Conservation (phyloP, 225 moss, liverwort and hornwort species). For the Pseudoscleropodium purum region DNA sequence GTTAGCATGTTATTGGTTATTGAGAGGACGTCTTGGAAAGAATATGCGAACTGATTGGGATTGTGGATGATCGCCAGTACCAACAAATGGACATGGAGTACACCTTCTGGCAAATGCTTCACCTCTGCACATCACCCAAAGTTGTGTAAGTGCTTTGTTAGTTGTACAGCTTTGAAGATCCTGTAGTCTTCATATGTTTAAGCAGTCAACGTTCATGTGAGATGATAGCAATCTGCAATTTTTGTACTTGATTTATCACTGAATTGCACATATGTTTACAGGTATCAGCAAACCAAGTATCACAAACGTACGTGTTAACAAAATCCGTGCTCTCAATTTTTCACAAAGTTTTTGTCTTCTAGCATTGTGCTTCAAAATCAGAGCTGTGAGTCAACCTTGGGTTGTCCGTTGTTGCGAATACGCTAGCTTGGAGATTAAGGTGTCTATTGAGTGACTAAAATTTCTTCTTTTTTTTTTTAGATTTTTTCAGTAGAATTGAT, state of each 20-base stretch:
- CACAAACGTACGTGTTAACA: conserved; percentile 67
- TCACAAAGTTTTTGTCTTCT: neutral
- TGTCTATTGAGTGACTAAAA: neutral
- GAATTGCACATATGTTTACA: conserved; percentile 16
- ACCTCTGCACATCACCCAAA: conserved; percentile 88
- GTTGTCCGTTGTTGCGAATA: neutral
- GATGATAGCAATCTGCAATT: neutral
- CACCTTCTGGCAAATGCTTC: conserved; percentile 98
- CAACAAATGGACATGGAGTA: conserved; percentile 95
- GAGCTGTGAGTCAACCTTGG: neutral
- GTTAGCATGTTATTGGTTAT: neutral
- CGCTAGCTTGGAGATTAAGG: neutral
- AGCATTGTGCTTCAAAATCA: neutral
- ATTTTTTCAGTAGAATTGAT: neutral
- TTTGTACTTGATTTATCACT: neutral
- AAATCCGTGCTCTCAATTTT: neutral
- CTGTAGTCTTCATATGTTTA: neutral
- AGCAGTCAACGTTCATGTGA: neutral
- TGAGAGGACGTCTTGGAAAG: neutral
- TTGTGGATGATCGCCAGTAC: conserved; percentile 54
- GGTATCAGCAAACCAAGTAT: conserved; percentile 96
- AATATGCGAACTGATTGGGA: conserved; percentile 11
- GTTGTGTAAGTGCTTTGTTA: conserved; percentile 60
- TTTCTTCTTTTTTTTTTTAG: neutral
- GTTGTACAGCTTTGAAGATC: neutral